Evolutionary conservation across 2,329 filamentous ascomycete genomes (phyloP), one percentile per base, ranked within the genome.

Genomic region (Microcyclospora pomicola): DNA sequence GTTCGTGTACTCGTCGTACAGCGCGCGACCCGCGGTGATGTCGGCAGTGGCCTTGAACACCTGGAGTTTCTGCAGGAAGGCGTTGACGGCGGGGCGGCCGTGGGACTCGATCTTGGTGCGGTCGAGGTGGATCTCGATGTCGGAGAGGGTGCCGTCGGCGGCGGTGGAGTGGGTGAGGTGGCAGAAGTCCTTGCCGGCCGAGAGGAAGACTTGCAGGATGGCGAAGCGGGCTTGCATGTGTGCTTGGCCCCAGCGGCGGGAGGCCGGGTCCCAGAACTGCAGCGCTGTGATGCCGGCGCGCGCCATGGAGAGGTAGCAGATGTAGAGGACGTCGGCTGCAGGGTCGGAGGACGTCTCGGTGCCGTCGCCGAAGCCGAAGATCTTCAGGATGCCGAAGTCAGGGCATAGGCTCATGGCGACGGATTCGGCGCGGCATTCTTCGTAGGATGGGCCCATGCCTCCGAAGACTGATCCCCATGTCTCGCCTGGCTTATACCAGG

Each of bases 401-500:
- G 87, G 93, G 54, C 79, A 76, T 4, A 96, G 68, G 31, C 77
- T 79, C 86, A 95, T 94, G 36, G 87, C 88, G 9, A 95, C 87
- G 51, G 86, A 82, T 59, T 96, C 88, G 4, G 88, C 88, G 39
- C 88, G 78, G 59, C 88, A 96, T 61, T 96, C 88, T 62, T 96
- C 88, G 54, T 94, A 95, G 12, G 80, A 83, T 3, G 81, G 84
- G 29, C 87, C 85, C 46, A 92, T 75, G 43, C 82, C 75, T 16
- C 87, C 86, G 54, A 96, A 96, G 0, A 94, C 84, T 5, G 80
- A 85, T 39, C 84, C 82, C 87, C 87, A 96, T 0, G 88, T 96
- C 61, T 95, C 84, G 2, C 86, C 86, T 2, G 85, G 85, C 62
- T 91, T 93, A 67, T 96, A 96, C 78, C 82, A 95, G 1, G 80